Base-by-base conservation (phyloP, 495 filamentous ascomycete species). In the Bryoglossum gracile region DNA sequence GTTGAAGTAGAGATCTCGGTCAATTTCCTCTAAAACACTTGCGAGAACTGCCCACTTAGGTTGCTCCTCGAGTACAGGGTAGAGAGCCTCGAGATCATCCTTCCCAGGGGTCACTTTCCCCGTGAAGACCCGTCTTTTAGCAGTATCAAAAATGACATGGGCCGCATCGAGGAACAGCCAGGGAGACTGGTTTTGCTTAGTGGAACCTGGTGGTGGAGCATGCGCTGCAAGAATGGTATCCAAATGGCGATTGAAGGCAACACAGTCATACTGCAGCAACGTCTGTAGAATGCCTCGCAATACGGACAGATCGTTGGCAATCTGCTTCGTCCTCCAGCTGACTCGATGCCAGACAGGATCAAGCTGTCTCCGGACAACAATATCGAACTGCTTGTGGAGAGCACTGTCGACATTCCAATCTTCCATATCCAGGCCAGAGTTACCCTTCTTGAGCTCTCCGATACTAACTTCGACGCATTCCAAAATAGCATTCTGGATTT, bases 401-500 rank as follows among this genome's bases (percentile, higher is more conserved):
- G 92, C 94, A 62, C 88, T 95, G 62, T 98, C 94, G 16, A 95
- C 70, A 46, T 88, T 97, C 92, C 92, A 98, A 54, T 96, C 89
- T 50, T 91, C 91, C 84, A 97, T 86, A 53, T 98, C 94, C 4
- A 98, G 68, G 0, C 89, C 89, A 0, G 82, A 74, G 59, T 95
- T 96, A 8, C 79, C 72, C 62, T 94, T 96, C 61, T 88, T 90
- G 13, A 98, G 70, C 61, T 98, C 94, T 22, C 81, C 76, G 54
- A 98, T 90, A 53, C 88, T 94, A 39, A 89, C 81, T 62, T 97
- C 92, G 11, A 98, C 91, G 63, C 94, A 97, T 62, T 96, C 92
- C 62, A 98, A 80, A 38, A 97, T 84, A 3, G 92, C 89, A 53
- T 84, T 89, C 55, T 98, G 92, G 24, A 97, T 95, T 25, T 89